Base-by-base conservation (phyloP, 192 early-diverging fungal species). In the Powellomyces hirtus region DNA sequence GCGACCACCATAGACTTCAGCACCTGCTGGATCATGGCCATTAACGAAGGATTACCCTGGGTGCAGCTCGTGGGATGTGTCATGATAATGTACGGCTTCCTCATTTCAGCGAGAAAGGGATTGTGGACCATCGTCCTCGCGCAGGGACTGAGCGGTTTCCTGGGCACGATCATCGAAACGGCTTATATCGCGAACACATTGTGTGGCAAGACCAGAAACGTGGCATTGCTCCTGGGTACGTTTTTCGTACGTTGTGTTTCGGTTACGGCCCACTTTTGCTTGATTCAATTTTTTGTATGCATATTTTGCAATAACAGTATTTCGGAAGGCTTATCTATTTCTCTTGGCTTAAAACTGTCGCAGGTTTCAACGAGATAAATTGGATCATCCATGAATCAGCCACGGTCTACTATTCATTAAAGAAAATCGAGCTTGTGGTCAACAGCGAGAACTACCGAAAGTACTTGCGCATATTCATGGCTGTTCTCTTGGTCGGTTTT, bases 341-440 rank as follows among this genome's bases (percentile, higher is more conserved):
- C 16, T 49, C 26, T 49, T 14, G n/a, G 4, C 26, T 26, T 56
- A 16, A 22, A 52, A 10, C 7, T 7, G 22, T 7, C 16, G 31
- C 53, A 56, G 53, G 53, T 4, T 56, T 56, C 27, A 56, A 56
- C 26, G 53, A 56, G 29, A 26, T 56, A 33, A 56, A 56, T 30
- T 56, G 53, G 53, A 56, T 56, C 53, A 5, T 33, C 6, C 22
- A 56, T 30, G 53, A 56, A 27, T 31, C 31, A 1, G 22, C 29
- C 27, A 56, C 53, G 3, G 53, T 56, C 7, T 56, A 56, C 53
- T 56, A 56, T 30, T 56, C 53, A 4, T 30, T 56, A 5, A 31
- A 16, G 5, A 56, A 56, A 33, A 56, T 27, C 53, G 53, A 56
- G 33, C 16, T 56, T 16, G 31, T 26, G 27, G 14, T 56, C 22